Evolutionary conservation across 768 basidiomycete genomes (phyloP).

Genomic region (Russula vinacea): DNA sequence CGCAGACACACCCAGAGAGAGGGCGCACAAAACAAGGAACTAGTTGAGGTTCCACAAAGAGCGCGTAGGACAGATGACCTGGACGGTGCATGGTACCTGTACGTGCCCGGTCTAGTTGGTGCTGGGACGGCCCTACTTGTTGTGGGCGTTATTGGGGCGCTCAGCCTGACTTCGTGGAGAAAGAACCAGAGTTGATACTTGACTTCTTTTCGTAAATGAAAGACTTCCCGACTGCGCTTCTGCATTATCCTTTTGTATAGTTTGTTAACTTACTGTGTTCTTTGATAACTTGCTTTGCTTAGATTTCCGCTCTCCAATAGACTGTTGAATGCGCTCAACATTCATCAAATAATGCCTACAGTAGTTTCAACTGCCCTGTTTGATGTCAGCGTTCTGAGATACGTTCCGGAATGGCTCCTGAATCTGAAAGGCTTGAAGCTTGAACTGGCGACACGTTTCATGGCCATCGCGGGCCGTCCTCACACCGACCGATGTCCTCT

Average conservation of each 20-base stretch:
- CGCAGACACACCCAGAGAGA: constrained; percentile 30
- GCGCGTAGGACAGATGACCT: constrained; percentile 56
- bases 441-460: not conserved
- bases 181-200: constrained; percentile 35
- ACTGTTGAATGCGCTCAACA: not conserved
- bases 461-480: not conserved
- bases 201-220: constrained; percentile 15
- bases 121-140: constrained; percentile 82
- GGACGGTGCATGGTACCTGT: constrained; percentile 76
- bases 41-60: constrained; percentile 28
- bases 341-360: no score
- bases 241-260: constrained; percentile 6
- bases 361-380: no score
- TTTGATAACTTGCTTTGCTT: constrained; percentile 21
- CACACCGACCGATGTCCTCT: not conserved
- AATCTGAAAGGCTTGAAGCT: no score
- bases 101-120: constrained; percentile 74
- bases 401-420: not conserved
- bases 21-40: constrained; percentile 10
- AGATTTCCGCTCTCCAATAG: constrained; percentile 14
- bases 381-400: no score
- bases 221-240: constrained; percentile 3
- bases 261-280: constrained; percentile 18
- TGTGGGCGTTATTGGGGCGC: constrained; percentile 71
- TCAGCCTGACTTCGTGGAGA: constrained; percentile 61